phyloP scores from a whole-genome alignment of 202 grass and related monocot genomes.

The Sporobolus alterniflorus region DNA sequence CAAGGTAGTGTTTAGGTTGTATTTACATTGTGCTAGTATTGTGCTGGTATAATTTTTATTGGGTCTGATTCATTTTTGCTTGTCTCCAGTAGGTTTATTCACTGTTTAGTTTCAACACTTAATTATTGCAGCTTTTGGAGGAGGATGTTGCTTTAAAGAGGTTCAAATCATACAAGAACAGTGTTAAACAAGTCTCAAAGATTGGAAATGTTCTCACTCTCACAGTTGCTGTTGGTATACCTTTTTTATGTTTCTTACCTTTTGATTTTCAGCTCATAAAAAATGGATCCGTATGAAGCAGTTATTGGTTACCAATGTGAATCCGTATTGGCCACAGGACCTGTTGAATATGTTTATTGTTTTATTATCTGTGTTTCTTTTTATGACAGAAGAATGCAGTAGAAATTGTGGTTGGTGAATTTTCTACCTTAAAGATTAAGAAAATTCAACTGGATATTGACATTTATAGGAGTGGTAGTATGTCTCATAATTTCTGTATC shows the following conservation, averaged over 20 bases:
- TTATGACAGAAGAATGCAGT: neutral
- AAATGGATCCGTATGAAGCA: neutral
- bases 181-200: constrained; percentile 72
- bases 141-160: constrained; percentile 85
- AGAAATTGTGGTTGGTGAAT: neutral
- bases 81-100: neutral
- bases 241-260: neutral
- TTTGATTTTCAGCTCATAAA: constrained; percentile 10
- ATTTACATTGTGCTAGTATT: neutral
- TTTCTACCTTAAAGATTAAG: neutral
- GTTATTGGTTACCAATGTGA: neutral
- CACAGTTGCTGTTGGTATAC: constrained; percentile 65
- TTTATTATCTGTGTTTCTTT: neutral
- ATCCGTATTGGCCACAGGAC: constrained; percentile 6
- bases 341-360: neutral
- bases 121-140: constrained; percentile 71
- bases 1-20: constrained; percentile 15
- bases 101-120: constrained; percentile 8
- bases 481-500: neutral
- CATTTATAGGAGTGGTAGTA: neutral
- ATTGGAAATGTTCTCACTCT: constrained; percentile 67
- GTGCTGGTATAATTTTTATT: neutral
- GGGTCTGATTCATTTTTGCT: neutral
- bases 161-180: constrained; percentile 94
- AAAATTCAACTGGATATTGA: neutral